phyloP scores from a whole-genome alignment of 768 basidiomycete genomes.

The Leccinum boreale region DNA sequence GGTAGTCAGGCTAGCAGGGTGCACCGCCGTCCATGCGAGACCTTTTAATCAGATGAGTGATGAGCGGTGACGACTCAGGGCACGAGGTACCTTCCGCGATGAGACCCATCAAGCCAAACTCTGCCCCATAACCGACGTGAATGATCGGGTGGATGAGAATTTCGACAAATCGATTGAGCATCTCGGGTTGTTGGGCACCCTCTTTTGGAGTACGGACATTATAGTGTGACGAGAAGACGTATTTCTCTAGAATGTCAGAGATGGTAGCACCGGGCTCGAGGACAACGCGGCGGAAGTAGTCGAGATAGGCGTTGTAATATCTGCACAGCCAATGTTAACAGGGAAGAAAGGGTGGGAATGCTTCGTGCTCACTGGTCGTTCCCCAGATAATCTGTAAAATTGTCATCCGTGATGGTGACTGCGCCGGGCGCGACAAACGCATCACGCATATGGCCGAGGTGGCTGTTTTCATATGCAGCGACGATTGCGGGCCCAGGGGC shows the following conservation, averaged over 20 bases:
- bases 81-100: conserved; percentile 41
- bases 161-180: conserved; percentile 57
- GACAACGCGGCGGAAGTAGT: conserved; percentile 30
- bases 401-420: conserved; percentile 24
- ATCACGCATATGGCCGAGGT: conserved; percentile 37
- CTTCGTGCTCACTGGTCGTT: conserved; percentile 29
- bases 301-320: conserved; percentile 31
- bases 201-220: conserved; percentile 38
- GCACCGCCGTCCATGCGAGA: conserved; percentile 56
- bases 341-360: not conserved
- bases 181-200: conserved; percentile 43
- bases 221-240: conserved; percentile 51
- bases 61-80: not conserved
- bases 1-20: conserved; percentile 35
- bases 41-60: conserved; percentile 35
- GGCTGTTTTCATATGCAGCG: conserved; percentile 39
- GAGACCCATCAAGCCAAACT: conserved; percentile 61
- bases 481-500: conserved; percentile 40
- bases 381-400: conserved; percentile 26
- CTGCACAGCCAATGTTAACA: conserved; percentile 8
- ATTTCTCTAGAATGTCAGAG: conserved; percentile 52
- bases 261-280: conserved; percentile 30
- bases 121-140: conserved; percentile 59
- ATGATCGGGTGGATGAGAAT: conserved; percentile 67
- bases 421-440: conserved; percentile 28